Conservation (phyloP, 768 basidiomycete genomes). For the Paxillus rubicundulus region DNA sequence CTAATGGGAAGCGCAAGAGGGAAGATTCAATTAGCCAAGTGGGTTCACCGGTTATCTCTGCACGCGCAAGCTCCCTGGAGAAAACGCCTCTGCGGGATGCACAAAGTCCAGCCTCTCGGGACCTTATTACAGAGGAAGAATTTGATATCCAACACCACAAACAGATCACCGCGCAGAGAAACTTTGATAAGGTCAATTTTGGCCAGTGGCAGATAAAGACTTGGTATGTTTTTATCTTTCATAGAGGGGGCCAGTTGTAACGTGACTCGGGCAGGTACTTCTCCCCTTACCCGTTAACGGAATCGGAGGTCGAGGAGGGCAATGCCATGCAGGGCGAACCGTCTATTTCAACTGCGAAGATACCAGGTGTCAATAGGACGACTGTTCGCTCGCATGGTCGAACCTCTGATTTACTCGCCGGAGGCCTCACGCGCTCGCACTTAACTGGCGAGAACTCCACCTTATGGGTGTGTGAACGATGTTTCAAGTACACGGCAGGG, state of each 20-base stretch:
- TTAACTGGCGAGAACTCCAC: slow-evolving; percentile 46
- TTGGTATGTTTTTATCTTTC: slow-evolving; percentile 53
- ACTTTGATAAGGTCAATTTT: slow-evolving; percentile 85
- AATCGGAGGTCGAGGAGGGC: slow-evolving; percentile 59
- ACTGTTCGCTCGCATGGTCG: slow-evolving; percentile 64
- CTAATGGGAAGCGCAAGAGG: slow-evolving; percentile 35
- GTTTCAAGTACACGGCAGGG: slow-evolving; percentile 96
- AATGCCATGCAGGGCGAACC: slow-evolving; percentile 22
- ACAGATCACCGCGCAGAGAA: slow-evolving; percentile 66
- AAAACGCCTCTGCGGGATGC: slow-evolving; percentile 6
- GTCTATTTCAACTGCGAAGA: slow-evolving; percentile 35
- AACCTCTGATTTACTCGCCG: slow-evolving; percentile 69
- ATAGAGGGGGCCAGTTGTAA: not conserved
- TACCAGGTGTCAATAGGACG: slow-evolving; percentile 49
- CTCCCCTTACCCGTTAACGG: slow-evolving; percentile 84
- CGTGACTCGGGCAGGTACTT: slow-evolving; percentile 64
- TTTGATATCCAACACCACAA: slow-evolving; percentile 67
- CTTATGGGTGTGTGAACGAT: slow-evolving; percentile 86
- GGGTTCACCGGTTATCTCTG: slow-evolving; percentile 18
- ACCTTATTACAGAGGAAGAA: slow-evolving; percentile 63
- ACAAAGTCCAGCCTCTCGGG: slow-evolving; percentile 20
- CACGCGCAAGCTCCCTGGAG: slow-evolving; percentile 25
- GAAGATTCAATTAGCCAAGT: slow-evolving; percentile 13
- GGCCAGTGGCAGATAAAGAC: slow-evolving; percentile 86
- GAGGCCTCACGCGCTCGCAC: slow-evolving; percentile 52